A percentile compares a stretch with the other conserved stretches of the same genome.
Conservation (phyloP, 2,329 filamentous ascomycete genomes). For the Hypomyces perniciosus region DNA sequence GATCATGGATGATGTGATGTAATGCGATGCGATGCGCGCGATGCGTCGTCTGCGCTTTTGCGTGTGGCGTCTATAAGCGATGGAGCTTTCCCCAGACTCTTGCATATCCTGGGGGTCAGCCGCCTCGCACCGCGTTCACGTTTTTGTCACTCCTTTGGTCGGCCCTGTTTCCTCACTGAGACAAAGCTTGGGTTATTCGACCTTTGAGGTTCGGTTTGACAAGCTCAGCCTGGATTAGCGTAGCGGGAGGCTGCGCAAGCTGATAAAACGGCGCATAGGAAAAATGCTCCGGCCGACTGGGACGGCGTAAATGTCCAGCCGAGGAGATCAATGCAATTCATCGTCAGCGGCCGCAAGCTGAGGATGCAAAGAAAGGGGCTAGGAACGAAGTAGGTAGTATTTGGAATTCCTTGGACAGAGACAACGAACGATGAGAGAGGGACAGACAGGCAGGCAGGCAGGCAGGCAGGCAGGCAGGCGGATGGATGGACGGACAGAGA, state of each 20-base stretch:
- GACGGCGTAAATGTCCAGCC: not conserved
- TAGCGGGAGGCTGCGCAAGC: slow-evolving; percentile 6
- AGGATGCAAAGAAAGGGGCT: too few species aligned
- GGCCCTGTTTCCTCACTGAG: slow-evolving; percentile 3
- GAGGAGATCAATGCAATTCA: not conserved
- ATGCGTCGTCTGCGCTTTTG: not conserved
- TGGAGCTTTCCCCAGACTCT: slow-evolving; percentile 5
- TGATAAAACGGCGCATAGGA: not conserved
- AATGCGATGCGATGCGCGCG: not conserved
- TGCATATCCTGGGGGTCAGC: not conserved
- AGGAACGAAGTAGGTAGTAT: too few species aligned
- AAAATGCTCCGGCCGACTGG: not conserved
- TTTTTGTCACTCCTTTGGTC: not conserved
- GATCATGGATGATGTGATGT: not conserved
- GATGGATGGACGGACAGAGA: not conserved
- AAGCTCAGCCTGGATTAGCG: slow-evolving; percentile 4
- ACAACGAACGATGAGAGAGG: too few species aligned
- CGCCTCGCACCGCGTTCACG: not conserved
- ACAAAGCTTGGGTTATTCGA: not conserved
- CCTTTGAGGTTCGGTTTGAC: not conserved
- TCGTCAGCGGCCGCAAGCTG: not conserved
- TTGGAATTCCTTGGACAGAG: too few species aligned
- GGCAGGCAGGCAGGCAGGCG: too few species aligned
- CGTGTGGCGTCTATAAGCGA: not conserved
- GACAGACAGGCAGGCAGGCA: too few species aligned